These are phyloP conservation scores for Inonotus obliquus DNA, from an alignment of 1,284 basidiomycete species.

Conservation along the genomic window DNA sequence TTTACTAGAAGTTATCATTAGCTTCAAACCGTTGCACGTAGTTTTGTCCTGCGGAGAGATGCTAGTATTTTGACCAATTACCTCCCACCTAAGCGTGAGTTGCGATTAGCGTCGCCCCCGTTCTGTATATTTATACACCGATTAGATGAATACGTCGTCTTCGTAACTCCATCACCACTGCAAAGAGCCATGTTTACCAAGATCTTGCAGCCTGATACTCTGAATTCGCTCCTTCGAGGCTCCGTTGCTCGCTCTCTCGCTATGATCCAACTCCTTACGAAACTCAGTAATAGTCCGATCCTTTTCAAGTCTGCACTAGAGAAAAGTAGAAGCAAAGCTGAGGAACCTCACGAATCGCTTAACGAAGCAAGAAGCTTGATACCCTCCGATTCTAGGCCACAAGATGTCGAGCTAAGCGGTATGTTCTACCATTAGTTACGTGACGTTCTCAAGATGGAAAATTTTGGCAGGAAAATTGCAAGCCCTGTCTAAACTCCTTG, in stretches of 20 bases:
- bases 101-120: conserved; percentile 16
- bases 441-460: neutral
- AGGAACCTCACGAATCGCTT: conserved; percentile 38
- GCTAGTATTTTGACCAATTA: conserved; percentile 79
- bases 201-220: conserved; percentile 65
- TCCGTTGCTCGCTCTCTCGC: conserved; percentile 80
- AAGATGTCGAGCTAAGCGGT: conserved; percentile 79
- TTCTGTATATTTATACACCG: neutral
- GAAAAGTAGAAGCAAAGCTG: conserved; percentile 40
- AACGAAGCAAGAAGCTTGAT: conserved; percentile 63
- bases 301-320: conserved; percentile 73
- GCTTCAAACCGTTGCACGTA: conserved; percentile 74
- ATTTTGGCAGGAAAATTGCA: conserved; percentile 73
- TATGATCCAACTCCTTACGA: conserved; percentile 76
- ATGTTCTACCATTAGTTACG: conserved; percentile 19
- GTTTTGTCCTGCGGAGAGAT: conserved; percentile 89
- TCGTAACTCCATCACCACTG: conserved; percentile 77
- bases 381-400: conserved; percentile 56
- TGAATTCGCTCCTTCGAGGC: conserved; percentile 60
- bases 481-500: conserved; percentile 72
- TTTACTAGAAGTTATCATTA: conserved; percentile 29
- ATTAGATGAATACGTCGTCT: conserved; percentile 90
- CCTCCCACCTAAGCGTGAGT: conserved; percentile 86
- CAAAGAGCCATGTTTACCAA: conserved; percentile 80
- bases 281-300: conserved; percentile 92